Base-by-base conservation (phyloP, 2,329 filamentous ascomycete species). In the Didymella lethalis region DNA sequence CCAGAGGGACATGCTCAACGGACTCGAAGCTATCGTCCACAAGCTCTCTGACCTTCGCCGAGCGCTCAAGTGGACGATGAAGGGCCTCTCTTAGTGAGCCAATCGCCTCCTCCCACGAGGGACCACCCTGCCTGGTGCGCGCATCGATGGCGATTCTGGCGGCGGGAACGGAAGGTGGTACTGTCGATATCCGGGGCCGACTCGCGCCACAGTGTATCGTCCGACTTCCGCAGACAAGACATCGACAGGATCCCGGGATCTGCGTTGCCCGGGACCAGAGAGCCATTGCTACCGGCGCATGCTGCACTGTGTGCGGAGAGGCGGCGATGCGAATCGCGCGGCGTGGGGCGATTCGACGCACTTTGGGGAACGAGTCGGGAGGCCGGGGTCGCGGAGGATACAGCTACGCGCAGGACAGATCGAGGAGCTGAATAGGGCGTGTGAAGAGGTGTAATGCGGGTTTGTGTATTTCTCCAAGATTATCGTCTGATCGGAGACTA, bases 191-290 rank as follows among this genome's bases (percentile, higher is more conserved):
- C 82, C 75, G 83, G 77, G 82, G 83, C 53, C 83, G 82, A 67
- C 80, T 82, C 50, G 81, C 74, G 31, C 81, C 77, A 23, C 80
- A 78, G 40, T 82, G 83, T 44, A 85, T 83, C 53, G 82, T 75
- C 69, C 82, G 83, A 57, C 84, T 82, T 59, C 82, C 78, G 77
- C 87, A 90, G 69, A 85, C 81, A 66, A 84, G 81, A 79, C 87
- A 90, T 77, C 83, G 83, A 79, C 87, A 90, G 68, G 84, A 82
- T 64, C 76, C 76, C 77, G 84, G 85, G 78, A 83, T 83, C 82
- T 85, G 85, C 69, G 84, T 82, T 79, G 86, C 85, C 79, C 87
- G 85, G 76, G 86, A 87, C 87, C 88, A 89, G 66, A 91, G 75
- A 64, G 83, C 82, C 78, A 92, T 93, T 71, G 75, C 75, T 76